Conservation (phyloP, 2,329 filamentous ascomycete species). For the Fusarium mexicanum region DNA sequence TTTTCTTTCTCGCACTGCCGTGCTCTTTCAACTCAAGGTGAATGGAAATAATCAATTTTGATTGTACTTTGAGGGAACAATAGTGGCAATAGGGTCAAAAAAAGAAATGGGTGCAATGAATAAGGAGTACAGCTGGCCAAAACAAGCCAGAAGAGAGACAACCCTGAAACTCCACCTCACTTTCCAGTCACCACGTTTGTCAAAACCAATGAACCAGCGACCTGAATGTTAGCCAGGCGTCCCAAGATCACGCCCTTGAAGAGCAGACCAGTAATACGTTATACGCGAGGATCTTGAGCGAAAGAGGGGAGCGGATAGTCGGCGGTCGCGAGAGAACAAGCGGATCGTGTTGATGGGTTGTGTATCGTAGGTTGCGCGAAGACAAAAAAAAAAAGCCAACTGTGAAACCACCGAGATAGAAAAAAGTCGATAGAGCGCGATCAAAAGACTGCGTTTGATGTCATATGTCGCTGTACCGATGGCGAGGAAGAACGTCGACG, state of each 20-base stretch:
- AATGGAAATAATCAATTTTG: conserved; percentile 62
- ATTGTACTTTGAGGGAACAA: conserved; percentile 56
- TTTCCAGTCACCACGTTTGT: conserved; percentile 47
- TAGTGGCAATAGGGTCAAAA: conserved; percentile 48
- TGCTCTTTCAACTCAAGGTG: conserved; percentile 50
- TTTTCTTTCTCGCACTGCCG: conserved; percentile 52
- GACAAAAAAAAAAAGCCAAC: neutral
- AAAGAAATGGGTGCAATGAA: conserved; percentile 47
- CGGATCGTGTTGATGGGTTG: conserved; percentile 10
- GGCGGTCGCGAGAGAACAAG: conserved; percentile 17
- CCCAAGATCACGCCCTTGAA: conserved; percentile 36
- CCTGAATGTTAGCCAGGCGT: conserved; percentile 44
- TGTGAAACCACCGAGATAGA: conserved; percentile 1
- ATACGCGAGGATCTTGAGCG: conserved; percentile 10
- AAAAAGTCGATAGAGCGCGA: neutral
- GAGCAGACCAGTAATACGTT: conserved; percentile 37
- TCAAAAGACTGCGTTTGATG: conserved; percentile 10
- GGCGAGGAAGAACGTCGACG: conserved; percentile 20
- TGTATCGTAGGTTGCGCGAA: neutral
- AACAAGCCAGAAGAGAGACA: conserved; percentile 48
- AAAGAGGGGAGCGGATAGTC: neutral
- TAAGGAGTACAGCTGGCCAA: conserved; percentile 54
- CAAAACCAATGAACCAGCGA: conserved; percentile 46
- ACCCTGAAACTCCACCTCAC: conserved; percentile 51
- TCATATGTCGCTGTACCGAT: conserved; percentile 30